phyloP scores from a whole-genome alignment of 2,329 filamentous ascomycete species.

The Trichoderma endophyticum region DNA sequence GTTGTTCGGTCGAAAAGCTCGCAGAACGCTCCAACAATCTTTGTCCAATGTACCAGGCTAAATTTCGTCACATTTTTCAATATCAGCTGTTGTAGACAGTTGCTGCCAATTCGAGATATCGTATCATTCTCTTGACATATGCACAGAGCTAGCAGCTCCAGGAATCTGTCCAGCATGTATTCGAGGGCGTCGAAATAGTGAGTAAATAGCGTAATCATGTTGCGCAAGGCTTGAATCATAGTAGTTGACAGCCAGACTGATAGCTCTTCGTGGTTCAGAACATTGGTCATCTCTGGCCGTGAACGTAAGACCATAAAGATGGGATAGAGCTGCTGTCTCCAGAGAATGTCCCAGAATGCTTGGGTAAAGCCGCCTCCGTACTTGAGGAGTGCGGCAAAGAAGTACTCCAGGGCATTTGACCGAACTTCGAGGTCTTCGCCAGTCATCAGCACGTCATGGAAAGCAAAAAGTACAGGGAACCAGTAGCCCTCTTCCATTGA shows the following conservation, averaged over 20 bases:
- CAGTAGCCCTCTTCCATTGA: conserved; percentile 96
- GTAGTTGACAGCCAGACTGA: conserved; percentile 99
- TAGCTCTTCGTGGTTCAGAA: conserved; percentile 90
- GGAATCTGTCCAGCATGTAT: conserved; percentile 97
- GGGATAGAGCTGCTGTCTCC: conserved; percentile 93
- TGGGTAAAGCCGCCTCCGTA: conserved; percentile 89
- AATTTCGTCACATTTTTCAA: conserved; percentile 96
- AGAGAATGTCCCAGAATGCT: conserved; percentile 98
- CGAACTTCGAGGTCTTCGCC: conserved; percentile 96
- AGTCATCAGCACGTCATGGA: conserved; percentile 98
- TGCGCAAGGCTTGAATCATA: conserved; percentile 96
- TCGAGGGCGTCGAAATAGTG: conserved; percentile 96
- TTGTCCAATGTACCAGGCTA: conserved; percentile 79
- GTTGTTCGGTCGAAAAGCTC: conserved; percentile 94
- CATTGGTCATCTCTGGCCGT: conserved; percentile 93
- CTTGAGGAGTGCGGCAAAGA: conserved; percentile 87
- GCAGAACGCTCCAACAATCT: conserved; percentile 93
- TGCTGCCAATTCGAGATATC: conserved; percentile 94
- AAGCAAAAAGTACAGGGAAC: conserved; percentile 97
- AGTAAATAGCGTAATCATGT: conserved; percentile 98
- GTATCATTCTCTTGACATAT: conserved; percentile 99
- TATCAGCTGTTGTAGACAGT: conserved; percentile 94
- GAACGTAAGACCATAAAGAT: conserved; percentile 98
- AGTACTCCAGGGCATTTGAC: conserved; percentile 86
- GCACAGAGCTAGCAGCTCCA: conserved; percentile 89